phyloP scores from a whole-genome alignment of 2,329 filamentous ascomycete genomes.

The Monilinia polystroma region DNA sequence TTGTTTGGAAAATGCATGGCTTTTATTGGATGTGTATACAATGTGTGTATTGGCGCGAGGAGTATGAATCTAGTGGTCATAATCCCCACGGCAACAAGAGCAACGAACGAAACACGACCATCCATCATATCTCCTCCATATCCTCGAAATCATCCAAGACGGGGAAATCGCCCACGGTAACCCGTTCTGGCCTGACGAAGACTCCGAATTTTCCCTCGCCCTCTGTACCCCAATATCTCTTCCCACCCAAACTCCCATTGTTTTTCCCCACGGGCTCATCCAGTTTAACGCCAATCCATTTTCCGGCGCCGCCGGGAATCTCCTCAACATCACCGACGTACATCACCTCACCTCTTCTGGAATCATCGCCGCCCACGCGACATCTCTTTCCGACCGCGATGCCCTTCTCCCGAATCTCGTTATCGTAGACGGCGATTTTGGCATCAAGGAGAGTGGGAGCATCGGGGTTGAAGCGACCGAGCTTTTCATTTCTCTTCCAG shows the following conservation, averaged over 20 bases:
- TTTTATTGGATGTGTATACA: neutral
- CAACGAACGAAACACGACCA: neutral
- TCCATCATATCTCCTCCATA: conserved; percentile 66
- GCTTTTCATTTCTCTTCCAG: conserved; percentile 92
- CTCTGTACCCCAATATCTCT: conserved; percentile 61
- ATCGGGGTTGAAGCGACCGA: conserved; percentile 92
- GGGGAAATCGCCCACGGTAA: conserved; percentile 73
- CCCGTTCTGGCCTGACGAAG: conserved; percentile 74
- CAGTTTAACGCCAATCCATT: conserved; percentile 72
- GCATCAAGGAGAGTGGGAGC: conserved; percentile 72
- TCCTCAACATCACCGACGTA: conserved; percentile 74
- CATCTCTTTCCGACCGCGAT: conserved; percentile 63
- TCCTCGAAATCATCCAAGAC: conserved; percentile 72
- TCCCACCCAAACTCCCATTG: conserved; percentile 68
- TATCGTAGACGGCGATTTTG: conserved; percentile 65
- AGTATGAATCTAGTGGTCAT: neutral
- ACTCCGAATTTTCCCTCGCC: conserved; percentile 65
- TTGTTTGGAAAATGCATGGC: neutral
- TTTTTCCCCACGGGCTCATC: conserved; percentile 84
- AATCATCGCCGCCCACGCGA: conserved; percentile 65
- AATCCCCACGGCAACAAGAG: neutral
- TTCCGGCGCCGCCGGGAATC: conserved; percentile 62
- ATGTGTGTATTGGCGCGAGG: neutral
- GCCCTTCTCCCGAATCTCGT: conserved; percentile 68
- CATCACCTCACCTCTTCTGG: conserved; percentile 63